Base-by-base conservation (phyloP, 2,329 filamentous ascomycete species). In the Cladobotryum protrusum region DNA sequence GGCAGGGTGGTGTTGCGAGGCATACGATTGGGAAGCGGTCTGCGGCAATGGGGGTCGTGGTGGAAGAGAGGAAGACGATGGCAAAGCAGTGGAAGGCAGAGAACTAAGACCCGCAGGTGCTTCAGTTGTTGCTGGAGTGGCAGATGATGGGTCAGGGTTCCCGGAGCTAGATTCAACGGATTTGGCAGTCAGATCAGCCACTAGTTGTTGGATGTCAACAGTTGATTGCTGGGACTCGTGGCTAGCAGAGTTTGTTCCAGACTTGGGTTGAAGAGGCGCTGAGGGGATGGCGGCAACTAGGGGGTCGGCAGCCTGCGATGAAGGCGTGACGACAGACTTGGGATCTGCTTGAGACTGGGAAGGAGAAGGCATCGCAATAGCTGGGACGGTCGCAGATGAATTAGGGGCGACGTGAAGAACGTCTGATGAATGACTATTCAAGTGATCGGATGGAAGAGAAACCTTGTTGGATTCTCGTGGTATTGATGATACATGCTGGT, bases 401-500 rank as follows among this genome's bases (percentile, higher is more conserved):
- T 68, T 61, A 67, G 61, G 60, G 57, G 61, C 57, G 59, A 53
- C 57, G 61, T 61, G 56, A 53, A 58, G 60, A 56, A 57, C 56
- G 57, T 61, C 61, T 61, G 63, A 57, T 54, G 61, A 55, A 57
- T 52, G 62, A 57, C 52, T 62, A 59, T 58, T 66, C 60, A 67
- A 63, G 58, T 61, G 61, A 63, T 67, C 69, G 68, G 67, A 65
- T 51, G 66, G 59, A 59, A 65, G 61, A 62, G 70, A 63, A 66
- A 65, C 60, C 63, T 64, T 61, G 63, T 68, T 72, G 66, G 68
- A 70, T 69, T 72, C 64, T 69, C 59, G 61, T 52, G 61, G 63
- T 58, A 68, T 65, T 50, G 70, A 66, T 65, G 72, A 68, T 74
- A 75, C 68, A 74, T 72, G 62, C 59, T 62, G 66, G 55, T 57